Evolutionary conservation across 164 flowering plant genomes (phyloP), one percentile per base, ranked within the genome.

Genomic region (Magnolia officinalis): DNA sequence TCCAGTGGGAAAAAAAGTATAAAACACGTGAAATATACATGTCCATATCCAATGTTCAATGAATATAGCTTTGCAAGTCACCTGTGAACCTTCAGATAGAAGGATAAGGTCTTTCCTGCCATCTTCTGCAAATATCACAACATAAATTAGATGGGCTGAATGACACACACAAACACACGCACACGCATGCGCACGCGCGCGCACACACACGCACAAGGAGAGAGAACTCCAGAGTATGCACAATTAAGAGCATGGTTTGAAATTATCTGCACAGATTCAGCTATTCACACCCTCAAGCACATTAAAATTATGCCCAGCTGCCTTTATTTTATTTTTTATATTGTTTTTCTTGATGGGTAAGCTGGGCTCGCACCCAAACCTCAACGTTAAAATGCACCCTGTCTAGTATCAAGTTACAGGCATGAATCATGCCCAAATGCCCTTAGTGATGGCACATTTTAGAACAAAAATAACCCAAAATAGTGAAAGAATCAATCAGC

Each of bases 31-130:
- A 26, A 29, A 8, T 26, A 9, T 73, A 64, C 23, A 71, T 58
- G 2, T 73, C 50, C 49, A 49, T 65, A 50, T 58, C 14, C 19
- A 29, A 13, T 26, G 59, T 13, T n/a, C 29, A 63, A 24, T 13
- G 51, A 67, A 5, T 9, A 37, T 3, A 68, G 29, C 10, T 21
- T 61, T n/a, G 45, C 18, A 55, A 29, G 71, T 78, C 80, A 93
- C 98, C 89, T 92, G 90, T 75, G 92, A 84, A 75, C 85, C 85
- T 79, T 91, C 95, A 52, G 85, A 84, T 24, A 89, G 82, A 58
- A 80, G 82, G 84, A 84, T 78, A 10, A 87, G 74, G 75, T 86
- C 88, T 71, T 76, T 86, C 79, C 88, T 86, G 72, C 95, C 85
- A 65, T 73, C 80, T 20, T 82, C 93, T 85, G 86, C 75, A 75